Conservation (phyloP, 208 protist species). For the Leishmania arabica region DNA sequence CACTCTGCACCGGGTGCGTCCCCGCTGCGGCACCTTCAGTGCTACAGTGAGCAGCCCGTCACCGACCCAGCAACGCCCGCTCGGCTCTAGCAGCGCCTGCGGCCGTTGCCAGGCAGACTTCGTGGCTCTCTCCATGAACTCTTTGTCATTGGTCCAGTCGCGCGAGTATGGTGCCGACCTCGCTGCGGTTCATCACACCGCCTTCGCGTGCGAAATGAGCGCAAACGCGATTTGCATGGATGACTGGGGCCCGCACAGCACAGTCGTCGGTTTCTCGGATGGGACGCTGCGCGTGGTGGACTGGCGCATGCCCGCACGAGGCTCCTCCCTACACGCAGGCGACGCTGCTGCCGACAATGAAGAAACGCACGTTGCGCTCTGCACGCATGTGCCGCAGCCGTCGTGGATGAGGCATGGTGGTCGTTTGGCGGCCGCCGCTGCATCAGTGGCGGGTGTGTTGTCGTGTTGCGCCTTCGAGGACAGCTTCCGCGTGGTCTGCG, state of each 20-base stretch:
- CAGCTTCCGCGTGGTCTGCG: constrained; percentile 65
- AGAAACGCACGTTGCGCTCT: neutral
- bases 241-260: constrained; percentile 48
- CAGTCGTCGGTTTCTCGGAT: constrained; percentile 68
- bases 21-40: constrained; percentile 8
- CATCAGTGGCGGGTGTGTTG: constrained; percentile 45
- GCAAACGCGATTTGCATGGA: constrained; percentile 59
- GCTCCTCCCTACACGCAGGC: neutral
- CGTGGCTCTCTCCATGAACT: constrained; percentile 18
- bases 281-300: constrained; percentile 64
- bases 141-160: constrained; percentile 20
- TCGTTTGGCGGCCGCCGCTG: constrained; percentile 8
- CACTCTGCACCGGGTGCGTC: constrained; percentile 17
- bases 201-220: constrained; percentile 17
- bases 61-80: neutral
- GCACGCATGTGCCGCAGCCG: constrained; percentile 41
- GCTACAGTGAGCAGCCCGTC: neutral
- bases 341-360: neutral
- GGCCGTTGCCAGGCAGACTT: constrained; percentile 14
- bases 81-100: neutral
- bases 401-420: constrained; percentile 29
- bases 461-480: constrained; percentile 61
- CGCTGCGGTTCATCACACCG: constrained; percentile 8
- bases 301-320: constrained; percentile 44
- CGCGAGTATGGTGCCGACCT: constrained; percentile 30